Evolutionary conservation across 148 eudicot species (phyloP).

Genomic region (Agrostemma githago): DNA sequence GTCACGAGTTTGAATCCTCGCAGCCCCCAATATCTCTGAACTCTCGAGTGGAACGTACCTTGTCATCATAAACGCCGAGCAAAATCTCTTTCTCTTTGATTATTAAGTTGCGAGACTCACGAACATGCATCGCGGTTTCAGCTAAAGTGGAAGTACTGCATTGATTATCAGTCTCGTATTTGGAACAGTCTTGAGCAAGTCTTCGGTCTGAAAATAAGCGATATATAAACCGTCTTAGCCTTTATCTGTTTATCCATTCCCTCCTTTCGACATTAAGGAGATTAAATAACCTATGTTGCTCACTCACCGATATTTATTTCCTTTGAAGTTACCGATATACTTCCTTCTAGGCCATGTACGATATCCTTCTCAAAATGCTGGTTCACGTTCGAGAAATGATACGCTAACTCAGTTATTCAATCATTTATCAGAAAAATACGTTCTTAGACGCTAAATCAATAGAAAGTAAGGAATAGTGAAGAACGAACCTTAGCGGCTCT

Average conservation of each 20-base stretch:
- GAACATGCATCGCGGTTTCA: conserved; percentile 49
- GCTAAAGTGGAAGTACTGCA: conserved; percentile 47
- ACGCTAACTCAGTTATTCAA: conserved; percentile 7
- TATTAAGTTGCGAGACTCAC: conserved; percentile 49
- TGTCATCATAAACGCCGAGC: conserved; percentile 44
- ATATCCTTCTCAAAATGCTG: conserved; percentile 84
- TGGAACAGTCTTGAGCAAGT: conserved; percentile 74
- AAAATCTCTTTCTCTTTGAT: conserved; percentile 59
- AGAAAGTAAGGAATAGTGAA: not conserved
- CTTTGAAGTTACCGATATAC: conserved; percentile 56
- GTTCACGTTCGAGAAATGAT: conserved; percentile 19
- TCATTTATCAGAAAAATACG: not conserved
- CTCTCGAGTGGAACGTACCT: conserved; percentile 35
- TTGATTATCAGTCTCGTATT: conserved; percentile 52
- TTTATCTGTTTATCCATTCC: not conserved
- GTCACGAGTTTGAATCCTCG: too few species aligned
- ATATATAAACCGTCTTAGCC: conserved; percentile 11
- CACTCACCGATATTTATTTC: conserved; percentile 66
- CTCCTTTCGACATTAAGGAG: not conserved
- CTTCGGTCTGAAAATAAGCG: conserved; percentile 44
- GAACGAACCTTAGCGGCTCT: conserved; percentile 64
- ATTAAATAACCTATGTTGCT: not conserved
- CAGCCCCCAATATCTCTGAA: too few species aligned
- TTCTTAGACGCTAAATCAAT: conserved; percentile 3
- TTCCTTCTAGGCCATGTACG: conserved; percentile 63